Evolutionary conservation across 768 basidiomycete species (phyloP).

Genomic region (Lactifluus volemus): DNA sequence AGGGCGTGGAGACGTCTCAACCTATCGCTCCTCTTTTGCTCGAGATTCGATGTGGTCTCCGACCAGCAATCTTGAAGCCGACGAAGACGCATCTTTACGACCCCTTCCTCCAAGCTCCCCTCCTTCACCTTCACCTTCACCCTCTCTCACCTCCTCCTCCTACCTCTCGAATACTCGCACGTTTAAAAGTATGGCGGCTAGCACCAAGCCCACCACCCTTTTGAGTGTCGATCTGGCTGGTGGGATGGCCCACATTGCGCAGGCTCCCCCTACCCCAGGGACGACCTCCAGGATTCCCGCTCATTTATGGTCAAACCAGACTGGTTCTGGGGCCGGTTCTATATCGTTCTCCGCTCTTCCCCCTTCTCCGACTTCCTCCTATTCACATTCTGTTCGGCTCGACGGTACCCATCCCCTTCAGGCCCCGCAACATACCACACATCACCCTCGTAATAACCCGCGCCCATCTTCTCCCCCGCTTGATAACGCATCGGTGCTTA

Average conservation of each 20-base stretch:
- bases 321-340: constrained; percentile 45
- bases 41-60: constrained; percentile 78
- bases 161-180: constrained; percentile 76
- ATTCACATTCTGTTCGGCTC: constrained; percentile 31
- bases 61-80: constrained; percentile 68
- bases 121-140: constrained; percentile 71
- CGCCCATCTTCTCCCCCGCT: constrained; percentile 83
- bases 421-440: constrained; percentile 83
- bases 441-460: constrained; percentile 93
- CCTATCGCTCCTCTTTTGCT: constrained; percentile 50
- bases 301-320: constrained; percentile 42
- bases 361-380: constrained; percentile 36
- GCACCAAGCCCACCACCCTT: constrained; percentile 92
- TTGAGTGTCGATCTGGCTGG: constrained; percentile 81
- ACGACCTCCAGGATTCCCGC: constrained; percentile 44
- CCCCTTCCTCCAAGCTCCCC: constrained; percentile 85
- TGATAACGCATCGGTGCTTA: constrained; percentile 89
- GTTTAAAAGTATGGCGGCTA: constrained; percentile 74
- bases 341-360: constrained; percentile 70
- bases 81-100: constrained; percentile 89
- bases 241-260: constrained; percentile 88
- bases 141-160: constrained; percentile 65
- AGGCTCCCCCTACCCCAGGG: constrained; percentile 59
- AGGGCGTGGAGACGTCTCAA: constrained; percentile 32
- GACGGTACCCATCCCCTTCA: constrained; percentile 42